These are phyloP conservation scores for Candida germanica DNA, from an alignment of 805 yeast species.

Conservation along the genomic window DNA sequence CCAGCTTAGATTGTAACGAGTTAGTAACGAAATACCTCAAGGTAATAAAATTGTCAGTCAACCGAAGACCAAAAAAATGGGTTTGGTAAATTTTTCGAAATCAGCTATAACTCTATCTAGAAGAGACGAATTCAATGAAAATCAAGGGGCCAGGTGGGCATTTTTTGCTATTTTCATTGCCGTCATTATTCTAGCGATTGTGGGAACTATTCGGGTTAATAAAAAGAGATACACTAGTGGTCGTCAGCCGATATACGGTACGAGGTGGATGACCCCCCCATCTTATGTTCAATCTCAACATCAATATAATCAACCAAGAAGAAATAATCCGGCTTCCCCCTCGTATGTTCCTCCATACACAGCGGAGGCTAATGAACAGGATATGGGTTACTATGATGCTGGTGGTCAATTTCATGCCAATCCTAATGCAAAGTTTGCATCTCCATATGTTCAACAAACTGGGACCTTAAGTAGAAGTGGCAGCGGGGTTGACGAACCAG, in stretches of 20 bases:
- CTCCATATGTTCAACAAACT: constrained; percentile 1
- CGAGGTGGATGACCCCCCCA: constrained; percentile 88
- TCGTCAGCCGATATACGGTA: constrained; percentile 63
- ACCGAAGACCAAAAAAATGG: too few species aligned
- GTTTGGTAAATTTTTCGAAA: too few species aligned
- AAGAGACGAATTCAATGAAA: constrained; percentile 11
- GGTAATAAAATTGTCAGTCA: too few species aligned
- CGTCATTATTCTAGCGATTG: constrained; percentile 42
- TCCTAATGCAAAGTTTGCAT: constrained; percentile 20
- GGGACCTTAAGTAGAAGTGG: not conserved
- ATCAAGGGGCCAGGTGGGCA: constrained; percentile 54
- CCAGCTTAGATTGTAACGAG: too few species aligned
- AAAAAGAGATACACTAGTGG: constrained; percentile 49
- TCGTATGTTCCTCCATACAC: constrained; percentile 68
- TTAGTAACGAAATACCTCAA: too few species aligned
- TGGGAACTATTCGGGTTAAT: constrained; percentile 54
- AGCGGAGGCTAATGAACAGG: constrained; percentile 62
- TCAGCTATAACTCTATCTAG: too few species aligned
- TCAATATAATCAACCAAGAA: constrained; percentile 45
- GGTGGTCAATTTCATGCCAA: constrained; percentile 46
- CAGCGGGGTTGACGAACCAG: constrained; percentile 5
- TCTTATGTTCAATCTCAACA: constrained; percentile 64
- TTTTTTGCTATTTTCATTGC: constrained; percentile 60
- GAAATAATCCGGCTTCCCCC: constrained; percentile 32
- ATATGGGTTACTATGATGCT: constrained; percentile 74